Conservation (phyloP, 805 yeast genomes). For the Metschnikowia bowlesiae region DNA sequence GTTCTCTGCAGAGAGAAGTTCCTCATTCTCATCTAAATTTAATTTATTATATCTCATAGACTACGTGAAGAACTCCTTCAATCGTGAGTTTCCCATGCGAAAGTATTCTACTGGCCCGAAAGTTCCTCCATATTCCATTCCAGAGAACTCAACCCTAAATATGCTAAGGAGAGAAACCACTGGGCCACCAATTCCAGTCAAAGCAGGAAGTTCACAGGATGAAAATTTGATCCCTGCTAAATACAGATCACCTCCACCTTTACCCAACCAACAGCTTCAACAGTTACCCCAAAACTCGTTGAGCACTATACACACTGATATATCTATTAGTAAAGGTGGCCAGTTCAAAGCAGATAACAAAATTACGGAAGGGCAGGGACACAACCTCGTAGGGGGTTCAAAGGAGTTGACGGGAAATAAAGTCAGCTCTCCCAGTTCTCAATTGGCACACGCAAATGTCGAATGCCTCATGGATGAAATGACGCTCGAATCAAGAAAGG, state of each 20-base stretch:
- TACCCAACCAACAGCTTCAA: conserved; percentile 6
- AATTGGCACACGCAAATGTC: conserved; percentile 1
- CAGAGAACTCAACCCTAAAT: conserved; percentile 26
- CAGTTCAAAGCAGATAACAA: not conserved
- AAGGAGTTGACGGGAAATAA: not conserved
- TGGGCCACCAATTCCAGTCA: conserved; percentile 26
- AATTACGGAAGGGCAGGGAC: not conserved
- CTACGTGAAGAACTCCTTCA: conserved; percentile 33
- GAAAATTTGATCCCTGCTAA: conserved; percentile 5
- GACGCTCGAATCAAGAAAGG: conserved; percentile 6
- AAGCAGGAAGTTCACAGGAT: conserved; percentile 24
- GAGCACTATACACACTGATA: not conserved
- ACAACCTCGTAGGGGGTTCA: no score
- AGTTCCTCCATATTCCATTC: conserved; percentile 25
- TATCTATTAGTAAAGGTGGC: not conserved
- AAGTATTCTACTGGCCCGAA: conserved; percentile 32
- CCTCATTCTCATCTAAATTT: conserved; percentile 10
- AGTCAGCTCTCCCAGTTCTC: not conserved
- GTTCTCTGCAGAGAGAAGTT: conserved; percentile 24
- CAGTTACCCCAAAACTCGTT: not conserved
- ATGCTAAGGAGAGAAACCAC: conserved; percentile 8
- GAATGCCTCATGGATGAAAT: conserved; percentile 18
- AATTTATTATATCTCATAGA: conserved; percentile 30
- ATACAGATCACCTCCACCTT: conserved; percentile 10
- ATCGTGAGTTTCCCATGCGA: conserved; percentile 21